Evolutionary conservation across 768 basidiomycete species (phyloP), one percentile per base, ranked within the genome.

Genomic region (Amanita brunnescens): DNA sequence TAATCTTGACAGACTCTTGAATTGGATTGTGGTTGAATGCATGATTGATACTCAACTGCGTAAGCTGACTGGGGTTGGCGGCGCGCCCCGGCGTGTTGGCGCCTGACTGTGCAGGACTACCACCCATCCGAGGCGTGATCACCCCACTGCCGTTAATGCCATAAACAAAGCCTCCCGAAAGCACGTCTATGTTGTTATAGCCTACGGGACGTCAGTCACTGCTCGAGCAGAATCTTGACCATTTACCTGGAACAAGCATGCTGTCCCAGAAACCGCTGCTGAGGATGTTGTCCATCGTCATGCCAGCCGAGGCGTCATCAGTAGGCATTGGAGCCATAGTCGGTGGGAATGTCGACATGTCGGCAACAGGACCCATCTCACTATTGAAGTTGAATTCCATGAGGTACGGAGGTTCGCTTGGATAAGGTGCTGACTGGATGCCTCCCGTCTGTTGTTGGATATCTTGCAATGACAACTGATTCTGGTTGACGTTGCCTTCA

Each of bases 261-360:
- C 77, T 90, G 64, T 91, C 91, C 91, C 90, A 92, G 64, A 92
- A 92, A 37, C 80, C 81, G 53, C 73, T 80, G 54, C 80, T 84
- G 47, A 92, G 70, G 38, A 91, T 83, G 59, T 80, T 84, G 58
- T 91, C 90, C 85, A 92, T 90, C 46, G 87, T 83, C 54, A 91
- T 61, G 37, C 73, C 75, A 52, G 67, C 67, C 32, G 73, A 62
- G 33, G 62, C 42, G 32, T 76, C 72, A 51, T 69, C 70, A 33
- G 63, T 42, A 49, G 74, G 72, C 51, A 69, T 50, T 4, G 80
- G 74, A 43, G 80, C 83, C 85, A 90, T 89, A 47, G 85, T 89
- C n/a, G 89, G 89, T 44, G 88, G 89, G 77, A 91, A 91, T 49
- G 81, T 88, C 42, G 84, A 79, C 59, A 91, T 81, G 62, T 91